phyloP scores from a whole-genome alignment of 768 basidiomycete species.

The Gelatoporia subvermispora region DNA sequence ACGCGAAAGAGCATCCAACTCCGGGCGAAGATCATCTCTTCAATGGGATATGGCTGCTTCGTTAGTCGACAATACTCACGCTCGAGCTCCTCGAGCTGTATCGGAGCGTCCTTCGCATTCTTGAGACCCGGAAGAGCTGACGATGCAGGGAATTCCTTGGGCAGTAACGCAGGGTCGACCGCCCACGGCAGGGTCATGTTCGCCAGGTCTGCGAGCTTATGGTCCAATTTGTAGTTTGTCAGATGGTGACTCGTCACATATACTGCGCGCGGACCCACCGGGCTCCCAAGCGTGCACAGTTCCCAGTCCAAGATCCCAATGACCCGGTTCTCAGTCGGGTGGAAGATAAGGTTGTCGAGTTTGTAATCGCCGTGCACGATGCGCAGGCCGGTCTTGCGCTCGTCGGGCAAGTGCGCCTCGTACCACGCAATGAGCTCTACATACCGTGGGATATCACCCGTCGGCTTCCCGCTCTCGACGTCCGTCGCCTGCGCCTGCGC shows the following conservation, averaged over 20 bases:
- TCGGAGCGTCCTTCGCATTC: slow-evolving; percentile 52
- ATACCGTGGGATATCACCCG: slow-evolving; percentile 74
- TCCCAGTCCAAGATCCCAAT: slow-evolving; percentile 99
- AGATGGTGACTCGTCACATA: not conserved
- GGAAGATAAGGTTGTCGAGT: slow-evolving; percentile 95
- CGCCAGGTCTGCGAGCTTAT: slow-evolving; percentile 78
- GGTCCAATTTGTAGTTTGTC: too few relatives aligned
- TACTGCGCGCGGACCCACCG: slow-evolving; percentile 42
- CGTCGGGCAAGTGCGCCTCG: slow-evolving; percentile 66
- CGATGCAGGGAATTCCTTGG: slow-evolving; percentile 5
- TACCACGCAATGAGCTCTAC: slow-evolving; percentile 77
- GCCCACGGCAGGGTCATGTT: slow-evolving; percentile 88
- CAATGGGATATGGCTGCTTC: slow-evolving; percentile 66
- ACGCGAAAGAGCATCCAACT: slow-evolving; percentile 87
- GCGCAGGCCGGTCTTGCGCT: slow-evolving; percentile 66
- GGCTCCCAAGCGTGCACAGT: slow-evolving; percentile 89
- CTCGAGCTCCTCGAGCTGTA: slow-evolving; percentile 69
- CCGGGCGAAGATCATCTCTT: slow-evolving; percentile 72
- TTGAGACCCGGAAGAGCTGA: slow-evolving; percentile 57
- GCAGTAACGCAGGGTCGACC: slow-evolving; percentile 39
- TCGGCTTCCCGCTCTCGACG: slow-evolving; percentile 51
- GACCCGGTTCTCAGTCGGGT: slow-evolving; percentile 84
- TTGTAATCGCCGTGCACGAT: slow-evolving; percentile 98
- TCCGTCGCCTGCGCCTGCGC: slow-evolving; percentile 70
- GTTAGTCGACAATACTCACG: slow-evolving; percentile 72